Evolutionary conservation across 1,284 basidiomycete species (phyloP).

Genomic region (Heterobasidion occidentale): DNA sequence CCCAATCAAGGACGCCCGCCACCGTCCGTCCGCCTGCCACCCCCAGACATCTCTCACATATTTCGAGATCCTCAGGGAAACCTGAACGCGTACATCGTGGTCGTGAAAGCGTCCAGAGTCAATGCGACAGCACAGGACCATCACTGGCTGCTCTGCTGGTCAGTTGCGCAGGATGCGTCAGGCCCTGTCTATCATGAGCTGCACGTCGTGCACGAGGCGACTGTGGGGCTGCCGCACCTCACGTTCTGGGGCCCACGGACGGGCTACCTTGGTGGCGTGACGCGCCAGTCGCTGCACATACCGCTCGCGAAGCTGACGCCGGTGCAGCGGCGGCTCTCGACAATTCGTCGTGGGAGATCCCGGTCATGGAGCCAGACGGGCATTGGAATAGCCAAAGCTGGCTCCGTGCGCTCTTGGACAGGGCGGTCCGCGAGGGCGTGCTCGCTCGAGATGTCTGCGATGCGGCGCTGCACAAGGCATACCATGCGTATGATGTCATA

Average conservation of each 20-base stretch:
- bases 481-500: too few species aligned
- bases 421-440: neutral
- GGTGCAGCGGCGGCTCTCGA: neutral
- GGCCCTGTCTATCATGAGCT: neutral
- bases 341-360: neutral
- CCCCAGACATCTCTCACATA: too few species aligned
- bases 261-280: neutral
- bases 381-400: neutral
- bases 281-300: neutral
- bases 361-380: neutral
- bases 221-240: neutral
- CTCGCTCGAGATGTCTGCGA: neutral
- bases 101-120: neutral
- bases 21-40: too few species aligned
- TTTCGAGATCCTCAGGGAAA: too few species aligned
- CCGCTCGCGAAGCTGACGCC: neutral
- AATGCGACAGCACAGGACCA: neutral
- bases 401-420: neutral
- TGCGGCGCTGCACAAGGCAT: neutral
- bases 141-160: neutral
- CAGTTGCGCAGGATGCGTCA: neutral
- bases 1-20: too few species aligned
- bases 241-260: neutral
- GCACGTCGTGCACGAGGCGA: neutral
- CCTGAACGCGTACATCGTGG: too few species aligned